These are phyloP conservation scores for Neurospora cerealis DNA, from an alignment of 495 filamentous ascomycete genomes.

Conservation along the genomic window DNA sequence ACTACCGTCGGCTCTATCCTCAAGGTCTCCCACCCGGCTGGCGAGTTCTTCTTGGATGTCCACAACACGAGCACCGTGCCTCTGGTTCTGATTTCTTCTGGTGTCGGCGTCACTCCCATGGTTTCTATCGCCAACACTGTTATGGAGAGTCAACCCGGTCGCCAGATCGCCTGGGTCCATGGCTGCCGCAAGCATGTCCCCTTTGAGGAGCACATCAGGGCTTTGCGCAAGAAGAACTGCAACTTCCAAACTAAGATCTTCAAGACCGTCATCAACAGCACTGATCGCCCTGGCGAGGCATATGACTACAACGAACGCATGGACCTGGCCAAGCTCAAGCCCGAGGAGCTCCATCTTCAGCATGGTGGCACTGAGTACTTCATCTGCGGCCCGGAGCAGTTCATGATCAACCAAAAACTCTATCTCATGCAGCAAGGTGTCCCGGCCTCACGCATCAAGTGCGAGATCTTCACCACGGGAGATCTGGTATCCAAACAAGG, in stretches of 20 bases:
- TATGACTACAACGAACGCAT: slow-evolving; percentile 48
- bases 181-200: slow-evolving; percentile 42
- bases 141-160: slow-evolving; percentile 27
- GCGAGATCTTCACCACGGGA: slow-evolving; percentile 62
- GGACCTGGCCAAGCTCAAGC: slow-evolving; percentile 42
- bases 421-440: slow-evolving; percentile 46
- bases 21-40: slow-evolving; percentile 55
- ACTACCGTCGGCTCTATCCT: slow-evolving; percentile 49
- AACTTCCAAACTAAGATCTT: slow-evolving; percentile 32
- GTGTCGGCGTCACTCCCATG: slow-evolving; percentile 60
- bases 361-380: slow-evolving; percentile 51
- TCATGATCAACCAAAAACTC: slow-evolving; percentile 50
- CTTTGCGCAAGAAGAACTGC: slow-evolving; percentile 25
- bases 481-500: slow-evolving; percentile 20
- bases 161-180: slow-evolving; percentile 54
- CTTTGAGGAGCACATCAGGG: slow-evolving; percentile 42
- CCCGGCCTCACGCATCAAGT: slow-evolving; percentile 41
- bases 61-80: slow-evolving; percentile 29
- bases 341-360: slow-evolving; percentile 41
- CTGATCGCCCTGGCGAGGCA: slow-evolving; percentile 43
- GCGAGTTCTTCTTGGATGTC: slow-evolving; percentile 57
- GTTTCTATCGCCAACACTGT: slow-evolving; percentile 57
- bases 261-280: slow-evolving; percentile 25
- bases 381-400: slow-evolving; percentile 56
- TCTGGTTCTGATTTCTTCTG: slow-evolving; percentile 60